phyloP scores from a whole-genome alignment of 306 rosid species.

The Cicer arietinum region DNA sequence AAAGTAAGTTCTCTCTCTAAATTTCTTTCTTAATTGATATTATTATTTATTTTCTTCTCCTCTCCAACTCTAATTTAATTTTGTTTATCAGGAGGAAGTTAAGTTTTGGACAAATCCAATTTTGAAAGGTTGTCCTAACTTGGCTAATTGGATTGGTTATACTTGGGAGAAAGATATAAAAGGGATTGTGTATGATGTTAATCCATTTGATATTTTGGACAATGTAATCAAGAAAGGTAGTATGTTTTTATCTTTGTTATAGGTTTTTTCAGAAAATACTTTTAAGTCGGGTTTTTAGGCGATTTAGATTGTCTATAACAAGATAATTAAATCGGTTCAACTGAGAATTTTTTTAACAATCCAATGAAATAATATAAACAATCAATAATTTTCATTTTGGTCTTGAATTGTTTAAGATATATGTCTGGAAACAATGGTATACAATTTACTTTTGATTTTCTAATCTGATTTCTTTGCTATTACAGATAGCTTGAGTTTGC shows the following conservation, averaged over 20 bases:
- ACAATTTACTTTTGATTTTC: not conserved
- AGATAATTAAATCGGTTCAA: too few species aligned
- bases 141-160: constrained; percentile 61
- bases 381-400: not conserved
- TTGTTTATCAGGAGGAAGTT: constrained; percentile 57
- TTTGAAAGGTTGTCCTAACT: constrained; percentile 50
- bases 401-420: not conserved
- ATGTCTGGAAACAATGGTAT: not conserved
- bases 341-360: not conserved
- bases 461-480: not conserved
- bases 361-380: not conserved
- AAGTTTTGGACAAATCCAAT: constrained; percentile 55
- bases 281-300: too few species aligned
- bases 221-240: constrained; percentile 59
- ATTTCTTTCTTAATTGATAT: not conserved
- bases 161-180: constrained; percentile 60
- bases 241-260: not conserved
- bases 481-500: constrained; percentile 59
- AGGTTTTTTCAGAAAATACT: not conserved
- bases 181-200: constrained; percentile 67
- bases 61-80: not conserved
- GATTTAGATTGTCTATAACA: too few species aligned
- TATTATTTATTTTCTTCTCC: not conserved
- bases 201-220: constrained; percentile 58
- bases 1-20: constrained; percentile 40